Base-by-base conservation (phyloP, 2,329 filamentous ascomycete species). In the Phyllachora maydis region DNA sequence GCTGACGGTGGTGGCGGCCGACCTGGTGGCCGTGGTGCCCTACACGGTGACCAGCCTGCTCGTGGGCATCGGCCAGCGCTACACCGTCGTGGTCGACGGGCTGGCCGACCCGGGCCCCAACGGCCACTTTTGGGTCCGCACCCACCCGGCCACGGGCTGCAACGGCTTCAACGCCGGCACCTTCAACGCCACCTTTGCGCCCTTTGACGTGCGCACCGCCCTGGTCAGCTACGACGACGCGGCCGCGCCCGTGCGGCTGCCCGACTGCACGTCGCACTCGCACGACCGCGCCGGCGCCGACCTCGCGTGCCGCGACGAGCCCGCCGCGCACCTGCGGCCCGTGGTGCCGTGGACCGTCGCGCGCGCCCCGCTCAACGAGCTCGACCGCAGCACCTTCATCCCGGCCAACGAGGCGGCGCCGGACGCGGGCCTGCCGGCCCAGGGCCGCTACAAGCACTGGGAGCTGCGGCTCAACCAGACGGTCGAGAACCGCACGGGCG, bases 1-100 rank as follows among this genome's bases (percentile, higher is more conserved):
- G 1, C 38, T 73, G 32, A 58, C 49, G 0, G 63, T 73, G 17
- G 65, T 73, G 18, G 50, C 55, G 1, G 46, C 42, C n/a, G 68
- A 70, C 28, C 42, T 71, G 4, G 59, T 71, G 0, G 61, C 65
- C 3, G 50, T 73, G 13, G 34, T 48, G 13, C 65, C 66, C 0
- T 72, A 59, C 29, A 41, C 42, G 1, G 55, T 63, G 1, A 46
- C 50, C 0, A 45, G 43, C 11, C 23, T 66, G 4, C 44, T 46
- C 14, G 35, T 62, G 21, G 47, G 42, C 5, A 54, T 58, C 31
- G 54, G 54, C n/a, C 40, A 46, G 32, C 41, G 56, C 3, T 54
- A 55, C 32, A 54, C 60, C 30, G 32, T 61, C 4, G 38, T 62
- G 13, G 44, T 61, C 6, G 40, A 40, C 6, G 55, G 52, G 4